phyloP scores from a whole-genome alignment of 495 filamentous ascomycete genomes.

The Lophium mytilinum region DNA sequence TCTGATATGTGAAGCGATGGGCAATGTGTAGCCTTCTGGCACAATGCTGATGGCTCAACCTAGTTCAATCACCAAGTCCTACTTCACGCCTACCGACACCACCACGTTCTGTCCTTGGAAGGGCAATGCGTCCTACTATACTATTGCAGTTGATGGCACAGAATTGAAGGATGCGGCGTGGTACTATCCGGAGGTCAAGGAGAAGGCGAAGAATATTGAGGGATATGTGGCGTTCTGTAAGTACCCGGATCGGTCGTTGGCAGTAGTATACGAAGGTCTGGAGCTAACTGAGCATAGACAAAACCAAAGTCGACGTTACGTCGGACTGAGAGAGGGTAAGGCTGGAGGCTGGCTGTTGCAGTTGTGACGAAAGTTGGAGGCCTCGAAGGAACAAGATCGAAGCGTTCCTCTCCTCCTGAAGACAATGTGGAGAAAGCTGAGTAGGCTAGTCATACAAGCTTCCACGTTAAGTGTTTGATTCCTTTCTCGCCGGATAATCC shows the following conservation, averaged over 20 bases:
- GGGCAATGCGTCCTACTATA: slow-evolving; percentile 61
- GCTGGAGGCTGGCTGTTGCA: too few relatives aligned
- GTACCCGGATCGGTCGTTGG: background rate
- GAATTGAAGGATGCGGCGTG: slow-evolving; percentile 56
- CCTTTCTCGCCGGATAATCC: too few relatives aligned
- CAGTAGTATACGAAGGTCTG: background rate
- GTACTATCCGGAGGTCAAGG: slow-evolving; percentile 56
- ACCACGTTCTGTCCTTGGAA: slow-evolving; percentile 61
- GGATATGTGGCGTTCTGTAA: slow-evolving; percentile 60
- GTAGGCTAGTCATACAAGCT: too few relatives aligned
- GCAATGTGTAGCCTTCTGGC: slow-evolving; percentile 13
- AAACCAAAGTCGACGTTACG: background rate
- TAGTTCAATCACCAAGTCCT: slow-evolving; percentile 41
- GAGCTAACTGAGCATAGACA: background rate
- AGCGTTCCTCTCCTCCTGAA: too few relatives aligned
- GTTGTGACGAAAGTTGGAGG: too few relatives aligned
- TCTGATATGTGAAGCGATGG: too few relatives aligned
- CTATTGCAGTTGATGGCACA: slow-evolving; percentile 39
- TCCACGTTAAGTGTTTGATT: too few relatives aligned
- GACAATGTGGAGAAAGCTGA: too few relatives aligned
- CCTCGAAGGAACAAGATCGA: too few relatives aligned
- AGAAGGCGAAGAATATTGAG: slow-evolving; percentile 50
- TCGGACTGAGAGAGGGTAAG: background rate
- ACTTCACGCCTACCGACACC: slow-evolving; percentile 42
- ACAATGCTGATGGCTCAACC: slow-evolving; percentile 10